Evolutionary conservation across 2,329 filamentous ascomycete genomes (phyloP).

Genomic region (Cucurbitaria berberidis): DNA sequence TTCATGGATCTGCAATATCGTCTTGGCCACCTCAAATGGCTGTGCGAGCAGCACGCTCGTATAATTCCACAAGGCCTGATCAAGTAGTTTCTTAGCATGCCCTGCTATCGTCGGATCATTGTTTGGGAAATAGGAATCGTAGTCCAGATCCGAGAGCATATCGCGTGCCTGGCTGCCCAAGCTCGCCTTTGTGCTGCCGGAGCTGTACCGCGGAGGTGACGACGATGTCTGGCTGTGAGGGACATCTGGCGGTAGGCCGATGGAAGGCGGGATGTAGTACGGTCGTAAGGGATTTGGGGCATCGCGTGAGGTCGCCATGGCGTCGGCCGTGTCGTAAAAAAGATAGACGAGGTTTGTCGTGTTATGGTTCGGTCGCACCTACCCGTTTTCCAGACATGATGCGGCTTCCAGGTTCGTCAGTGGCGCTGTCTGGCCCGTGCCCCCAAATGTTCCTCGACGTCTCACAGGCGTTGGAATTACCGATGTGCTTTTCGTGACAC

Average conservation of each 20-base stretch:
- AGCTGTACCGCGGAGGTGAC: slow-evolving; percentile 42
- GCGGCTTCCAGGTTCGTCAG: slow-evolving; percentile 8
- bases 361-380: slow-evolving; percentile 8
- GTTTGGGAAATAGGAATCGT: slow-evolving; percentile 83
- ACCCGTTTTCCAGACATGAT: slow-evolving; percentile 10
- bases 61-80: slow-evolving; percentile 92
- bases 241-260: slow-evolving; percentile 62
- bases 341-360: slow-evolving; percentile 2
- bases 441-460: slow-evolving; percentile 17
- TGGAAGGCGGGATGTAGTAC: slow-evolving; percentile 74
- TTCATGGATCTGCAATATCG: slow-evolving; percentile 78
- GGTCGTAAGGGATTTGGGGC: slow-evolving; percentile 69
- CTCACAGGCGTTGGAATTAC: slow-evolving; percentile 24
- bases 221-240: slow-evolving; percentile 41
- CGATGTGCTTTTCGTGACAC: slow-evolving; percentile 5
- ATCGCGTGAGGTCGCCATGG: slow-evolving; percentile 54
- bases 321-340: slow-evolving; percentile 9
- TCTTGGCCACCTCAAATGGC: slow-evolving; percentile 97
- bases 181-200: slow-evolving; percentile 53
- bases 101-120: slow-evolving; percentile 72
- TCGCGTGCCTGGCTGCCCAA: slow-evolving; percentile 74
- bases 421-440: slow-evolving; percentile 9
- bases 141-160: slow-evolving; percentile 89
- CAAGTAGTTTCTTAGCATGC: slow-evolving; percentile 76
- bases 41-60: slow-evolving; percentile 86